Conservation (phyloP, 495 filamentous ascomycete genomes). For the Apodospora peruviana region DNA sequence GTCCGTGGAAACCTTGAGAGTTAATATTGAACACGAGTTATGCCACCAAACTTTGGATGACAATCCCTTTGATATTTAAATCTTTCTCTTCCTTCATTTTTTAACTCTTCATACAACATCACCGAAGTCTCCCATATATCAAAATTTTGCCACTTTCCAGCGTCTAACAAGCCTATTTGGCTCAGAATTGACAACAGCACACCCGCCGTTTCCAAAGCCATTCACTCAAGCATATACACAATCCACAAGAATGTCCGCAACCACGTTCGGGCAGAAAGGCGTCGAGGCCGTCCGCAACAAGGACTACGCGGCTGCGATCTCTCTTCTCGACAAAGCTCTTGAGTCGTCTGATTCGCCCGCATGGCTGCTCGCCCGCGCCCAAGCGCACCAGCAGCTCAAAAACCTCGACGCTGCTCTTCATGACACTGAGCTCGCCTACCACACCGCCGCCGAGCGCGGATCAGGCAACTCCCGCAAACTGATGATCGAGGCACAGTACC, state of each 20-base stretch:
- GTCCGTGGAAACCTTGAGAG: too few relatives aligned
- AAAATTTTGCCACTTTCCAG: too few relatives aligned
- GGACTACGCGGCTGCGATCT: constrained; percentile 63
- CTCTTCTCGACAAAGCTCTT: constrained; percentile 73
- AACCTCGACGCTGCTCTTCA: constrained; percentile 53
- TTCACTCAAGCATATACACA: not conserved
- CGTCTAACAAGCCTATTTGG: too few relatives aligned
- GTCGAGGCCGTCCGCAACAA: constrained; percentile 55
- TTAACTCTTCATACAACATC: too few relatives aligned
- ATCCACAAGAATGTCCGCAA: constrained; percentile 27
- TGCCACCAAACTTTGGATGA: too few relatives aligned
- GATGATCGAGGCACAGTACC: constrained; percentile 74
- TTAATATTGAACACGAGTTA: too few relatives aligned
- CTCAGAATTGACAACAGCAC: too few relatives aligned
- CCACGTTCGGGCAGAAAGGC: constrained; percentile 30
- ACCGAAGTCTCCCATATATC: too few relatives aligned
- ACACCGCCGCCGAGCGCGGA: constrained; percentile 62
- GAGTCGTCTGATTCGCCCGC: constrained; percentile 59
- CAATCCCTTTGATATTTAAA: too few relatives aligned
- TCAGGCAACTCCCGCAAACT: constrained; percentile 59
- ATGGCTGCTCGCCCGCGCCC: constrained; percentile 86
- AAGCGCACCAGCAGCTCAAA: constrained; percentile 64
- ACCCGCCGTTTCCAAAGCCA: not conserved
- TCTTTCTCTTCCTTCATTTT: too few relatives aligned
- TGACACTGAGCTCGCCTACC: constrained; percentile 76